Evolutionary conservation across 2,329 filamentous ascomycete genomes (phyloP).

Genomic region (Parastagonospora avenae): DNA sequence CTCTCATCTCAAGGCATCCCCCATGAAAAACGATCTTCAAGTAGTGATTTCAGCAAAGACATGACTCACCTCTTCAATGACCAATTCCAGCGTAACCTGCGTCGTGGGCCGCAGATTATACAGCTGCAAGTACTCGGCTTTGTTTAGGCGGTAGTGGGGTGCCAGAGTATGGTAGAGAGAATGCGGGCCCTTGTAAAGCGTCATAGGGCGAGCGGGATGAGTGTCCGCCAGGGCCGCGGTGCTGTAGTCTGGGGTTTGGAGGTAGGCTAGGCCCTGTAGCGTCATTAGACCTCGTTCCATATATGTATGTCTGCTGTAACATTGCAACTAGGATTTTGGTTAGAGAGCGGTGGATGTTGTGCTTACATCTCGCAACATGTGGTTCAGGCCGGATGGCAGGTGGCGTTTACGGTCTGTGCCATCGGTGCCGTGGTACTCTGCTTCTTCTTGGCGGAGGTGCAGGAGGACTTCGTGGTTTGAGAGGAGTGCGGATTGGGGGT

Average conservation of each 20-base stretch:
- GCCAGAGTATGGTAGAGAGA: constrained; percentile 37
- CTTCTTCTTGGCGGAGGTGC: constrained; percentile 40
- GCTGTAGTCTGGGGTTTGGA: constrained; percentile 36
- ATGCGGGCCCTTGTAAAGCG: constrained; percentile 41
- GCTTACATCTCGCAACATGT: constrained; percentile 68
- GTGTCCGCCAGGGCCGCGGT: constrained; percentile 16
- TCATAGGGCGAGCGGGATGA: constrained; percentile 36
- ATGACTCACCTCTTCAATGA: constrained; percentile 43
- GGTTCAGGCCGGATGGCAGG: constrained; percentile 60
- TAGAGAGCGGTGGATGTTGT: not conserved
- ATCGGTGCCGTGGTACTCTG: constrained; percentile 41
- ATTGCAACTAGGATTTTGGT: no score
- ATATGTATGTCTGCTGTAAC: no score
- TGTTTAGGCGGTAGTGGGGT: constrained; percentile 40
- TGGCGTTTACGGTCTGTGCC: constrained; percentile 28
- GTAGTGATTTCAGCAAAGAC: not conserved
- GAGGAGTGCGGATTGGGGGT: constrained; percentile 71
- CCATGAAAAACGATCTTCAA: not conserved
- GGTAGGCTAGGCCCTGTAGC: constrained; percentile 55
- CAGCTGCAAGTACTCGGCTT: constrained; percentile 47
- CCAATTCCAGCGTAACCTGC: constrained; percentile 38
- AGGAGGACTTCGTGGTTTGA: constrained; percentile 74
- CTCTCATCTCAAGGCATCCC: not conserved
- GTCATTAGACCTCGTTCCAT: not conserved
- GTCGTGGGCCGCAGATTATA: constrained; percentile 42